Conservation (phyloP, 2,329 filamentous ascomycete species). For the Cytospora piceicola region DNA sequence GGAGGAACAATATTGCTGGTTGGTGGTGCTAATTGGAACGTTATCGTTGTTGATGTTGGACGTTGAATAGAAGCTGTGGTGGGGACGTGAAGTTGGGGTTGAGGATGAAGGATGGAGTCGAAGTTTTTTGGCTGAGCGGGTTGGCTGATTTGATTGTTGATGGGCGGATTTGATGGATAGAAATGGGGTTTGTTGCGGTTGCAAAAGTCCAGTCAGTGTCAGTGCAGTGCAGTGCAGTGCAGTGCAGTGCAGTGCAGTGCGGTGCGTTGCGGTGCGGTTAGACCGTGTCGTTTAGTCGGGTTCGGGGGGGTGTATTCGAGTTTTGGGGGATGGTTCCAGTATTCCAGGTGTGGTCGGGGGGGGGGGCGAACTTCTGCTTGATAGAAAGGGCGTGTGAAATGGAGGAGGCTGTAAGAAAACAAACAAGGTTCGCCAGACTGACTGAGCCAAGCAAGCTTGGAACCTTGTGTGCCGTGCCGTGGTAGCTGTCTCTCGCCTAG, state of each 20-base stretch:
- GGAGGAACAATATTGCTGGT: neutral
- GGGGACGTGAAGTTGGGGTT: slow-evolving; percentile 18
- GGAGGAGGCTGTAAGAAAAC: slow-evolving; percentile 22
- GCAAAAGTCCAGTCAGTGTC: neutral
- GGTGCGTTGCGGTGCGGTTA: neutral
- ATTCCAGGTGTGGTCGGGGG: neutral
- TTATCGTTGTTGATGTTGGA: slow-evolving; percentile 9
- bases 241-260: no score
- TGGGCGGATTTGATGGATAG: slow-evolving; percentile 8
- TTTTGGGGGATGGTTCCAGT: neutral
- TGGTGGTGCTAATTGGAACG: neutral
- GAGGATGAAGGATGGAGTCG: slow-evolving; percentile 21
- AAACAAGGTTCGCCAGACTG: no score
- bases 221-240: slow-evolving; percentile 3
- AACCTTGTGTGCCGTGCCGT: no score
- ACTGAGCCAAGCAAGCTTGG: no score
- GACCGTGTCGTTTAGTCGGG: neutral
- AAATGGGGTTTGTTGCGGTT: neutral
- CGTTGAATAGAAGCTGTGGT: slow-evolving; percentile 24
- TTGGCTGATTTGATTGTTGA: slow-evolving; percentile 3
- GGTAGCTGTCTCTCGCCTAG: no score
- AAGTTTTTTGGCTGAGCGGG: slow-evolving; percentile 21
- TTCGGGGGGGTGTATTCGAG: neutral
- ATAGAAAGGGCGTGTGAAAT: slow-evolving; percentile 14
- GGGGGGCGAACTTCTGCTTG: neutral